Conservation (phyloP, 805 yeast genomes). For the Saccharomycopsis fodiens region DNA sequence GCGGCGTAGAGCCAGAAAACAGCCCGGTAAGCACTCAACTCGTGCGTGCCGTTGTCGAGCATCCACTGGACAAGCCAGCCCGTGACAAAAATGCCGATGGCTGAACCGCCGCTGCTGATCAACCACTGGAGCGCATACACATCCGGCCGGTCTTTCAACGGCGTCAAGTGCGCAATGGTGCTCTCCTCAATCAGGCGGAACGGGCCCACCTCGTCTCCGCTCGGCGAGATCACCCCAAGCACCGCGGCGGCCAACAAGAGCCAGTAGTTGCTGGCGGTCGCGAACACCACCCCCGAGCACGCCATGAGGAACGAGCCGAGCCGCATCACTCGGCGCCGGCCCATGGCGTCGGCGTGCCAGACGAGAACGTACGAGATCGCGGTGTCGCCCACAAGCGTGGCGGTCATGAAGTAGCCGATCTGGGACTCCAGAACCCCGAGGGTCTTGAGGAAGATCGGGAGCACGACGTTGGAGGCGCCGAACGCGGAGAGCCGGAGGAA, state of each 20-base stretch:
- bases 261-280: constrained; percentile 43
- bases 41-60: constrained; percentile 26
- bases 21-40: constrained; percentile 42
- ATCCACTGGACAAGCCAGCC: constrained; percentile 52
- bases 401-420: constrained; percentile 76
- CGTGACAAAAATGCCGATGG: constrained; percentile 58
- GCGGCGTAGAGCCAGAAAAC: constrained; percentile 50
- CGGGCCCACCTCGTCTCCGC: constrained; percentile 89
- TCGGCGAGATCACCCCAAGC: constrained; percentile 79
- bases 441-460: constrained; percentile 56
- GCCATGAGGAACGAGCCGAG: constrained; percentile 64
- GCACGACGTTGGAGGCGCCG: constrained; percentile 72
- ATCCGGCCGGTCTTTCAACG: constrained; percentile 55
- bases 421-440: constrained; percentile 46
- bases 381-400: constrained; percentile 76
- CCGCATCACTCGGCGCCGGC: constrained; percentile 57
- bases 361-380: constrained; percentile 60
- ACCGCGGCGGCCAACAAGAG: constrained; percentile 64
- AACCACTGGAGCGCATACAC: constrained; percentile 70
- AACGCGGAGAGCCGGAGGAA: constrained; percentile 66
- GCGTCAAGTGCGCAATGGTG: constrained; percentile 70
- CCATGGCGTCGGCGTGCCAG: constrained; percentile 68
- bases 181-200: constrained; percentile 83
- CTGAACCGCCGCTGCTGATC: constrained; percentile 63
- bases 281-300: constrained; percentile 57